Evolutionary conservation across 306 rosid species (phyloP).

Genomic region (Cicer judaicum): DNA sequence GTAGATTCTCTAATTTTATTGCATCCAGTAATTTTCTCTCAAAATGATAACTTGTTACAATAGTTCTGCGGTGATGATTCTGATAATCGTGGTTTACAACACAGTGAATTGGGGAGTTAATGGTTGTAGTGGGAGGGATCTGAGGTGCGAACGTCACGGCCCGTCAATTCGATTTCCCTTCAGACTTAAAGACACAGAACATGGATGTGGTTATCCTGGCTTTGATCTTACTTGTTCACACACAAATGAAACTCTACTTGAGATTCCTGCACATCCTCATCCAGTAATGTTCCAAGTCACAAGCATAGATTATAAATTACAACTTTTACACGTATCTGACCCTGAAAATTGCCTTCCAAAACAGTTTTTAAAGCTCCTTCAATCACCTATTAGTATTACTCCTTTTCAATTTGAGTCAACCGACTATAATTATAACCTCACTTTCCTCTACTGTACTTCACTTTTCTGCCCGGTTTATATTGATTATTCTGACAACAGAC

Average conservation of each 20-base stretch:
- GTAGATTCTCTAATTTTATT: no score
- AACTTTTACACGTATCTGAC: neutral
- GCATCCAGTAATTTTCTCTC: no score
- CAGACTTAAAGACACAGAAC: conserved; percentile 21
- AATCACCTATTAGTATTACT: conserved; percentile 2
- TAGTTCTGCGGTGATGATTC: neutral
- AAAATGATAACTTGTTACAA: neutral
- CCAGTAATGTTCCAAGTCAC: conserved; percentile 17
- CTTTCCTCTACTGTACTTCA: conserved; percentile 12
- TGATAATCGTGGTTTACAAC: neutral
- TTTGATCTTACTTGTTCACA: conserved; percentile 35
- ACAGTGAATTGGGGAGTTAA: neutral
- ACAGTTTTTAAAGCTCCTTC: conserved; percentile 12
- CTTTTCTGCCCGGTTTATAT: neutral
- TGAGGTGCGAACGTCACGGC: conserved; percentile 38
- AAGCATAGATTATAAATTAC: neutral
- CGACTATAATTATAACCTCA: neutral
- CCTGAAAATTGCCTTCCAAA: conserved; percentile 22
- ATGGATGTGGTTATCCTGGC: conserved; percentile 40
- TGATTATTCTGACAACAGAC: fast-evolving
- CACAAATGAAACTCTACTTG: neutral
- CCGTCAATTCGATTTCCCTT: conserved; percentile 51
- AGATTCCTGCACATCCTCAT: conserved; percentile 28
- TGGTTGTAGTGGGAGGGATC: neutral
- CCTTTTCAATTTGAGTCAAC: neutral